These are phyloP conservation scores for Cyclanthera cordifolia DNA, from an alignment of 306 rosid genomes.

Conservation along the genomic window DNA sequence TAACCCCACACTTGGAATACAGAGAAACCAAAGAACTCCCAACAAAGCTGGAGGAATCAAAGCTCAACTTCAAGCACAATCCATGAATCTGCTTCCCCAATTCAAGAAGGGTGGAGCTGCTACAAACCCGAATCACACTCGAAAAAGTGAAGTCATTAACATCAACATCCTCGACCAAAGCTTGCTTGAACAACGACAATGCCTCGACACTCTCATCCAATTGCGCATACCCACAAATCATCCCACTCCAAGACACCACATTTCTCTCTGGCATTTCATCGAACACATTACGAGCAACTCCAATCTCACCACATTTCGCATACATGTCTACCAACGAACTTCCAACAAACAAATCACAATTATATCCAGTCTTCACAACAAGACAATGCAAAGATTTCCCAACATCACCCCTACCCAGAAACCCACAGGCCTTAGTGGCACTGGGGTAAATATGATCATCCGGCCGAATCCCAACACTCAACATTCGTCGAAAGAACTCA, in stretches of 20 bases:
- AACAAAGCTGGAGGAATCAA: slow-evolving; percentile 56
- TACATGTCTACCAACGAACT: slow-evolving; percentile 65
- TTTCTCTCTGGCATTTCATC: slow-evolving; percentile 54
- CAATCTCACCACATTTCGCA: slow-evolving; percentile 40
- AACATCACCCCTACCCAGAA: slow-evolving; percentile 27
- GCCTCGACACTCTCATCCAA: slow-evolving; percentile 62
- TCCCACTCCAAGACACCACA: slow-evolving; percentile 58
- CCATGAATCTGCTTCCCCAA: slow-evolving; percentile 71
- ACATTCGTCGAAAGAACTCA: slow-evolving; percentile 50
- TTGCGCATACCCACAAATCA: slow-evolving; percentile 52
- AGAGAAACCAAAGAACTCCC: slow-evolving; percentile 66
- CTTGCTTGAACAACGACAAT: slow-evolving; percentile 41
- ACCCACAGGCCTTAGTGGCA: slow-evolving; percentile 53
- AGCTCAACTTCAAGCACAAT: slow-evolving; percentile 58
- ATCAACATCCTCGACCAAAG: slow-evolving; percentile 28
- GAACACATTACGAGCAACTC: slow-evolving; percentile 37
- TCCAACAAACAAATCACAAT: slow-evolving; percentile 50
- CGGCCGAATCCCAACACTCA: slow-evolving; percentile 26
- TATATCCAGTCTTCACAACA: slow-evolving; percentile 42
- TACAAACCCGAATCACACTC: slow-evolving; percentile 63
- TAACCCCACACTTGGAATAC: slow-evolving; percentile 66
- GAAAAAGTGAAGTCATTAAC: slow-evolving; percentile 77
- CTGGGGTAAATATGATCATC: slow-evolving; percentile 67
- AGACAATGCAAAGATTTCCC: slow-evolving; percentile 43
- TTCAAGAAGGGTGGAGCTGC: slow-evolving; percentile 46